phyloP scores from a whole-genome alignment of 495 filamentous ascomycete species.

The Daldinia caldariorum region DNA sequence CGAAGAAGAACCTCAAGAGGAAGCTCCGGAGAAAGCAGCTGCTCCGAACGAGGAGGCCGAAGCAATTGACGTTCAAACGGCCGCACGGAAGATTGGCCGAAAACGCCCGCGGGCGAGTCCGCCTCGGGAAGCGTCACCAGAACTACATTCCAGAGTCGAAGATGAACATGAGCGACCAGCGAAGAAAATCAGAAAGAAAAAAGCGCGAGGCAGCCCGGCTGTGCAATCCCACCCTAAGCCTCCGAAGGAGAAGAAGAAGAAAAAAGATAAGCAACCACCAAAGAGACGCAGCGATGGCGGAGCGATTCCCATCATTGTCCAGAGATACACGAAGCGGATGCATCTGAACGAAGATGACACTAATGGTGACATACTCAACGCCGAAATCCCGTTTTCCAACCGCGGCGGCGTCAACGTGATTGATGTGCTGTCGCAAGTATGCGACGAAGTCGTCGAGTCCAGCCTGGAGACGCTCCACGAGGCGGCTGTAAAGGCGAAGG shows the following conservation, averaged over 20 bases:
- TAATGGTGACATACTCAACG: slow-evolving; percentile 57
- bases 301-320: slow-evolving; percentile 57
- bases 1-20: slow-evolving; percentile 39
- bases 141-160: slow-evolving; percentile 43
- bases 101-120: slow-evolving; percentile 52
- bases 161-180: slow-evolving; percentile 42
- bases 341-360: slow-evolving; percentile 40
- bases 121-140: slow-evolving; percentile 44
- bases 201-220: slow-evolving; percentile 46
- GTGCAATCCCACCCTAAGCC: slow-evolving; percentile 51
- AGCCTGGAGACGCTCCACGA: slow-evolving; percentile 58
- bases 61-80: slow-evolving; percentile 50
- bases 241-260: slow-evolving; percentile 26
- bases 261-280: slow-evolving; percentile 34
- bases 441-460: slow-evolving; percentile 70
- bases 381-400: slow-evolving; percentile 61
- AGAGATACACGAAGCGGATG: slow-evolving; percentile 56
- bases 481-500: slow-evolving; percentile 50
- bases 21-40: slow-evolving; percentile 42
- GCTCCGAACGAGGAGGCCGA: slow-evolving; percentile 40
- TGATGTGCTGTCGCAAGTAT: slow-evolving; percentile 75
- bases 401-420: slow-evolving; percentile 73
- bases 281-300: slow-evolving; percentile 44
- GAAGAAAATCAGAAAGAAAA: slow-evolving; percentile 51
- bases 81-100: slow-evolving; percentile 48